Base-by-base conservation (phyloP, 2,329 filamentous ascomycete species). In the Thermoascus crustaceus region DNA sequence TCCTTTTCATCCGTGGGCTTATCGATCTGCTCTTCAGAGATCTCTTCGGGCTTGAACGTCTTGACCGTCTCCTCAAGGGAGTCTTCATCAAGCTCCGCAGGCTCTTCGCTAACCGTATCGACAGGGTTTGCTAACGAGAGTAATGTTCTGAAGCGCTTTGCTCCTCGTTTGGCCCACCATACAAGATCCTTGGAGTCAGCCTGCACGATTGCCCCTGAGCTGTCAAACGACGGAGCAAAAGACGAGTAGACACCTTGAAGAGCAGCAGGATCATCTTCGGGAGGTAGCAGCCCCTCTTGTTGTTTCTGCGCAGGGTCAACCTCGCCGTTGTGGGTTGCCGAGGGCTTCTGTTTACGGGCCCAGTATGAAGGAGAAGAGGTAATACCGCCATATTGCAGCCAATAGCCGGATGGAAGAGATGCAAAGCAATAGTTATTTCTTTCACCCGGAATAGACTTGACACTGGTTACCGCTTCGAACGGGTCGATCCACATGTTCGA, bases 221-320 rank as follows among this genome's bases (percentile, higher is more conserved):
- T 68, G 41, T 71, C 67, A 37, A 58, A 62, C 16, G 57, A 58
- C 6, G 67, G 67, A 3, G 66, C 67, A 53, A 71, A 71, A 7
- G 66, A 68, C 3, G 67, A 69, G 42, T 67, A 71, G 13, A 62
- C 60, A 20, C 64, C 58, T 30, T 60, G 61, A 32, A 67, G 58
- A 20, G 63, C 40, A 32, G 58, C 52, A 3, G 58, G 45, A 24
- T 58, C 53, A 30, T 59, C 52, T 6, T 57, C 54, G 29, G 44
- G 49, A 47, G 45, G 55, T 35, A 50, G 38, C 19, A 49, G 44
- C 21, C 51, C 42, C 35, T 59, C 55, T 10, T 53, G 50, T 33
- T 50, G 47, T 6, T 38, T 47, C 17, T 40, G 32, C 30, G 45
- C 39, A 30, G 34, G 25, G 17, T 38, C 38, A 11, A 45, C 48